These are phyloP conservation scores for Naganishia sp. DNA, from an alignment of 1,284 basidiomycete species.

Conservation along the genomic window DNA sequence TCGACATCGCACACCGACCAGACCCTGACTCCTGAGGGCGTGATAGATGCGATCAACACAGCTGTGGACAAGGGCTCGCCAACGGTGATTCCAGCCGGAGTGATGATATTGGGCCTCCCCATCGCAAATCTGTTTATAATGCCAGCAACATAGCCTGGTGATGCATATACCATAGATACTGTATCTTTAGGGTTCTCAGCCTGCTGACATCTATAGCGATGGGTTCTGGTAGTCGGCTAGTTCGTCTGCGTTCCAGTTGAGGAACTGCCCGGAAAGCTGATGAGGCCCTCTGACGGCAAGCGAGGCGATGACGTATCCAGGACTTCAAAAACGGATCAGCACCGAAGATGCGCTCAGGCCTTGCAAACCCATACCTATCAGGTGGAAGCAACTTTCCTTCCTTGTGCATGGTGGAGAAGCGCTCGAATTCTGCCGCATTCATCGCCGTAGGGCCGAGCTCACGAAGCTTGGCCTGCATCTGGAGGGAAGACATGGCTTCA, in stretches of 20 bases:
- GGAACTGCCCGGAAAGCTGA: conserved; percentile 55
- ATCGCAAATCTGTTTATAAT: conserved; percentile 21
- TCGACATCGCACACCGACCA: neutral
- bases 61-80: too few relatives aligned
- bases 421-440: conserved; percentile 48
- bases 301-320: conserved; percentile 57
- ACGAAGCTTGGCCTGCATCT: conserved; percentile 54
- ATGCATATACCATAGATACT: conserved; percentile 16
- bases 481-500: neutral
- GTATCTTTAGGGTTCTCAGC: neutral
- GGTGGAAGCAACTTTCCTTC: conserved; percentile 56
- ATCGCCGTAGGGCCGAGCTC: conserved; percentile 48
- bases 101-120: conserved; percentile 7
- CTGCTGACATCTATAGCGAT: neutral
- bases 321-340: conserved; percentile 36
- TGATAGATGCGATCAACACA: neutral
- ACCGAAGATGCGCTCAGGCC: neutral
- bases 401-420: conserved; percentile 55
- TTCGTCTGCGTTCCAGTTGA: conserved; percentile 56
- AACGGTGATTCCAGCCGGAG: neutral
- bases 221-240: conserved; percentile 27
- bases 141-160: conserved; percentile 1
- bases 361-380: conserved; percentile 42
- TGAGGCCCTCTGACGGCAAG: conserved; percentile 52
- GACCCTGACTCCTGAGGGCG: neutral